These are phyloP conservation scores for Pichia sp. DNA, from an alignment of 1,139 yeast genomes.

Conservation along the genomic window DNA sequence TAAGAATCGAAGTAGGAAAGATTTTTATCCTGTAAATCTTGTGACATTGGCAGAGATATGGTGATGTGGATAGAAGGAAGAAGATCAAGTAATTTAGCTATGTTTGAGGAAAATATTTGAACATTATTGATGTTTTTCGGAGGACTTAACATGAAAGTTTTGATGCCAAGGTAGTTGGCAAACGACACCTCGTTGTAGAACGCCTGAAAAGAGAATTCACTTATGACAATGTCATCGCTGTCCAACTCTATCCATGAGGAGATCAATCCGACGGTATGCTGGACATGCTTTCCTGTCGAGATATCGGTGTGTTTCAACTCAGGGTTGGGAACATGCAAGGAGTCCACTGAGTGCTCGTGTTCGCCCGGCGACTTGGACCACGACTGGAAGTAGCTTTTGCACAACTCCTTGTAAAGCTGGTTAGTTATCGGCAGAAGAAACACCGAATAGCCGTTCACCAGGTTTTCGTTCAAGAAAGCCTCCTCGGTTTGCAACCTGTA, in stretches of 20 bases:
- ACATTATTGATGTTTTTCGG: slow-evolving; percentile 53
- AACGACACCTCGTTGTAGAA: slow-evolving; percentile 52
- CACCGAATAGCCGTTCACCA: not conserved
- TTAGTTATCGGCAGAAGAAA: slow-evolving; percentile 43
- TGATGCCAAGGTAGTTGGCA: slow-evolving; percentile 52
- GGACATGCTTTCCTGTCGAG: slow-evolving; percentile 34
- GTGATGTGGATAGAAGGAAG: slow-evolving; percentile 32
- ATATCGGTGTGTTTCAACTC: slow-evolving; percentile 37
- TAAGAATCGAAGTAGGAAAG: slow-evolving; percentile 38
- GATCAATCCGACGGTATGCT: slow-evolving; percentile 45
- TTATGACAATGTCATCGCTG: slow-evolving; percentile 42
- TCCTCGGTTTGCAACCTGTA: slow-evolving; percentile 1
- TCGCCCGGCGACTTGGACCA: slow-evolving; percentile 25
- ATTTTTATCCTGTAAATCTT: slow-evolving; percentile 25
- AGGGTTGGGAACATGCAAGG: slow-evolving; percentile 38
- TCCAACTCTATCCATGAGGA: slow-evolving; percentile 67
- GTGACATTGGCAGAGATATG: slow-evolving; percentile 43
- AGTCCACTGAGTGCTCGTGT: slow-evolving; percentile 10
- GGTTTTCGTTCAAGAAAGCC: not conserved
- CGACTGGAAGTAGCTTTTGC: slow-evolving; percentile 34
- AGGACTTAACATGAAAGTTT: slow-evolving; percentile 52
- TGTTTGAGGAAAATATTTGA: slow-evolving; percentile 32
- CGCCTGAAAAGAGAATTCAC: slow-evolving; percentile 52
- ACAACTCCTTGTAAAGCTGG: slow-evolving; percentile 38
- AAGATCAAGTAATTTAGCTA: slow-evolving; percentile 22